Base-by-base conservation (phyloP, 176 grass and related monocot genomes). In the Poa annua region DNA sequence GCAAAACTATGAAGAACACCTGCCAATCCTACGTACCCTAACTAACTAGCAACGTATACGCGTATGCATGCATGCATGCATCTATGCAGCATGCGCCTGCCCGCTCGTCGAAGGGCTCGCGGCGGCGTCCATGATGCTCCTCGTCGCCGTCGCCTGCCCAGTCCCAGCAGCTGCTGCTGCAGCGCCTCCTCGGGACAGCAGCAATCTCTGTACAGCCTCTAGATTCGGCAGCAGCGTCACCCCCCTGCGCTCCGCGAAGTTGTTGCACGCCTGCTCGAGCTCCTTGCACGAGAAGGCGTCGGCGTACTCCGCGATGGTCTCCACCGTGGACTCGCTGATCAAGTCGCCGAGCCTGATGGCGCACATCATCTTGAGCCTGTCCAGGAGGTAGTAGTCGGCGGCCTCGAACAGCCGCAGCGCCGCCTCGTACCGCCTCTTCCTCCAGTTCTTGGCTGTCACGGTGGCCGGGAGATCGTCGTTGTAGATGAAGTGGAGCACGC, bases 301-400 rank as follows among this genome's bases (percentile, higher is more conserved):
- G 0, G 76, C 87, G 16, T 81, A 21, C 17, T 81, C 82, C 77
- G 32, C n/a, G 70, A 85, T 60, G 39, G 2, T 1, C n/a, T 10
- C 12, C 11, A 60, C 84, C 0, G 84, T 84, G 68, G 21, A 19
- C 1, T 59, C 21, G n/a, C 19, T 19, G 67, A 90, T 80, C 57
- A 75, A 83, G 1, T 17, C 9, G 21, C 66, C 29, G n/a, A 87
- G 2, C 15, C 41, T 66, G 50, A 4, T 52, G 1, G 84, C 88
- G 80, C 84, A 90, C 48, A 90, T 80, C 39, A 33, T 19, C 75
- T 86, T 90, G n/a, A 90, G 8, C 68, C 84, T 90, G 8, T 62
- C 84, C 11, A 87, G 9, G 2, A 73, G 72, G 66, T 87, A 90
- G 68, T 78, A 56, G 59, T 90, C 84, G 9, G 88, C 80, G 7